Percentiles rank a stretch among this genome's conserved stretches.
phyloP scores from a whole-genome alignment of 306 rosid species.

The Alnus glutinosa region DNA sequence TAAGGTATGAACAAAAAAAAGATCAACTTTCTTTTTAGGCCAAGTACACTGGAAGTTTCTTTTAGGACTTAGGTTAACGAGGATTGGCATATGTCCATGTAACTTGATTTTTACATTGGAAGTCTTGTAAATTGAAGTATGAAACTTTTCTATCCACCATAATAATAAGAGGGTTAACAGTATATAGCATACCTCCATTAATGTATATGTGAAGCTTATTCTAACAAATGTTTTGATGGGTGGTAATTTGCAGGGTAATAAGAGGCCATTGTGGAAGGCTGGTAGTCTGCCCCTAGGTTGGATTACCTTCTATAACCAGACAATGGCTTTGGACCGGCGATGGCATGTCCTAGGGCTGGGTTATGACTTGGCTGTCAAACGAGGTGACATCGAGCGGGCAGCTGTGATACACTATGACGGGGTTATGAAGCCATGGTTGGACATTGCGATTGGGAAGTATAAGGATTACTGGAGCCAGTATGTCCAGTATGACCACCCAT shows the following conservation, averaged over 20 bases:
- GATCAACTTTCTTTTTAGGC: too few species aligned
- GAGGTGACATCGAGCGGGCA: slow-evolving; percentile 55
- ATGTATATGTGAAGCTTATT: background rate
- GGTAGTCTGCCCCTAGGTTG: slow-evolving; percentile 93
- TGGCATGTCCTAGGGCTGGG: slow-evolving; percentile 94
- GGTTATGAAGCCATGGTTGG: slow-evolving; percentile 93
- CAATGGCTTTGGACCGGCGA: slow-evolving; percentile 61
- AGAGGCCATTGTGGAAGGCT: slow-evolving; percentile 63
- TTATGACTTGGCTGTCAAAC: slow-evolving; percentile 45
- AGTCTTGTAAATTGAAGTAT: background rate
- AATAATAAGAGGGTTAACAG: too few species aligned
- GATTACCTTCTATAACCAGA: slow-evolving; percentile 80
- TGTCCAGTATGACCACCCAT: slow-evolving; percentile 56
- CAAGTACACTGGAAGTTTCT: too few species aligned
- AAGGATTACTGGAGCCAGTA: slow-evolving; percentile 71
- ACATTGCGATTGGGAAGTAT: slow-evolving; percentile 68
- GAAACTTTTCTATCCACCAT: too few species aligned
- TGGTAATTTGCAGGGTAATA: slow-evolving; percentile 57
- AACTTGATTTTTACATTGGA: too few species aligned
- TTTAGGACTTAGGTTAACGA: too few species aligned
- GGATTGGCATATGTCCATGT: too few species aligned
- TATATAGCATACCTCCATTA: too few species aligned
- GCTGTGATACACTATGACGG: slow-evolving; percentile 93
- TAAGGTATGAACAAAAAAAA: too few species aligned
- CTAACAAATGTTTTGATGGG: slow-evolving; percentile 24